Conservation (phyloP, 2,329 filamentous ascomycete genomes). For the Ceratocystiopsis minuta region DNA sequence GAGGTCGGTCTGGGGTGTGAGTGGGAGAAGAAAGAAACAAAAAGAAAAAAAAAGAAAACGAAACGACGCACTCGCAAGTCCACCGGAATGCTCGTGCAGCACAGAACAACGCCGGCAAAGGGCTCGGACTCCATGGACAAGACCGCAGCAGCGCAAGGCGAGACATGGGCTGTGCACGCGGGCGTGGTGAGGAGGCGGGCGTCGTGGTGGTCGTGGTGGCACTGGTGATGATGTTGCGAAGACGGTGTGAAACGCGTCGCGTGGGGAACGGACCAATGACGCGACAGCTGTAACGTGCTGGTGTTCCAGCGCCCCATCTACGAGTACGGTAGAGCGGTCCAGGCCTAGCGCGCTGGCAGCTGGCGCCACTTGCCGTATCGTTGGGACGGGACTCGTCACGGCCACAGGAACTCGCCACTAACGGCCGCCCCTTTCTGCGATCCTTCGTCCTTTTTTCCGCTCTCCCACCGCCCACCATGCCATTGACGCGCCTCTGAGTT, state of each 20-base stretch:
- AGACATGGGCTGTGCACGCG: constrained; percentile 4
- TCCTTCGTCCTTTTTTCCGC: too few relatives aligned
- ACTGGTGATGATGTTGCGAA: neutral
- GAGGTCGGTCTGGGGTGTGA: constrained; percentile 21
- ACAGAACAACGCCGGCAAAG: constrained; percentile 57
- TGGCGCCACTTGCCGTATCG: too few relatives aligned
- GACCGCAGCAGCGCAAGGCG: neutral
- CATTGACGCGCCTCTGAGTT: too few relatives aligned
- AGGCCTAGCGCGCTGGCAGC: too few relatives aligned
- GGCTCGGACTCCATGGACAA: constrained; percentile 11
- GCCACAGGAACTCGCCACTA: too few relatives aligned
- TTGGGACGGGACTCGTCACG: too few relatives aligned
- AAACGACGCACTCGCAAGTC: constrained; percentile 50
- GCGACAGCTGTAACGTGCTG: too few relatives aligned
- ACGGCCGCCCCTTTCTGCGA: too few relatives aligned
- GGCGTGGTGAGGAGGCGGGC: neutral
- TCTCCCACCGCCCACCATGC: too few relatives aligned
- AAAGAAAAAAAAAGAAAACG: neutral
- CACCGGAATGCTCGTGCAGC: constrained; percentile 69
- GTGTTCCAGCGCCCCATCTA: too few relatives aligned
- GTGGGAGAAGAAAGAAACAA: constrained; percentile 4
- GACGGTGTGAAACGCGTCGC: too few relatives aligned
- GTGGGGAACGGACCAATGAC: neutral
- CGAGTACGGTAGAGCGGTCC: too few relatives aligned
- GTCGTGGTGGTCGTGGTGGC: neutral